A percentile compares a stretch with the other conserved stretches of the same genome.
Conservation (phyloP, 108 stramenopile genomes). For the Nitzschia sp. region DNA sequence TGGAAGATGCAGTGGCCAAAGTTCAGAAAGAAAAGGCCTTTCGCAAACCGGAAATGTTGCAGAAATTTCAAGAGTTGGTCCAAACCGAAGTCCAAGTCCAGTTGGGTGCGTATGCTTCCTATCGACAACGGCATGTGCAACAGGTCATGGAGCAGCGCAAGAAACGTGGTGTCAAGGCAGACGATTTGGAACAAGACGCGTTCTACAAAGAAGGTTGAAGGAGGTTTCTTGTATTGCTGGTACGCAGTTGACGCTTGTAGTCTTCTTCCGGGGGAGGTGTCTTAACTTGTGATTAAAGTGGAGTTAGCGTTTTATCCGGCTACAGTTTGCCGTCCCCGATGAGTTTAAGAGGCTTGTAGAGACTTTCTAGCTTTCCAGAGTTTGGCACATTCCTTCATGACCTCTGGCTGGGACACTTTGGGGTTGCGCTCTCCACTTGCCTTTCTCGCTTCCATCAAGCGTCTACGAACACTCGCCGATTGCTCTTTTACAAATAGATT, state of each 20-base stretch:
- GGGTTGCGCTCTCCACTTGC: slow-evolving; percentile 21
- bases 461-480: slow-evolving; percentile 45
- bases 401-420: slow-evolving; percentile 60
- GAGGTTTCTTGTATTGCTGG: not conserved
- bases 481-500: slow-evolving; percentile 70
- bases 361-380: slow-evolving; percentile 56
- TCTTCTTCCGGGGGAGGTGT: too few relatives aligned
- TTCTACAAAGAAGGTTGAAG: slow-evolving; percentile 12
- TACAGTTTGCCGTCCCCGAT: not conserved
- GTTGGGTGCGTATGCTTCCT: slow-evolving; percentile 45
- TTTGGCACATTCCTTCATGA: slow-evolving; percentile 77
- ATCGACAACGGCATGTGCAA: slow-evolving; percentile 49
- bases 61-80: slow-evolving; percentile 70
- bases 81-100: slow-evolving; percentile 53
- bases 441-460: slow-evolving; percentile 30
- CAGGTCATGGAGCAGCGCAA: slow-evolving; percentile 46
- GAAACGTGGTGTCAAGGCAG: slow-evolving; percentile 44
- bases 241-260: too few relatives aligned
- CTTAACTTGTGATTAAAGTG: too few relatives aligned
- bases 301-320: too few relatives aligned
- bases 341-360: not conserved
- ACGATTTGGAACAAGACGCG: slow-evolving; percentile 50
- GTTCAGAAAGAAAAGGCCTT: slow-evolving; percentile 49
- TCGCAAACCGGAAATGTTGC: slow-evolving; percentile 43
- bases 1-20: slow-evolving; percentile 54